Evolutionary conservation across 1,284 basidiomycete species (phyloP).

Genomic region (Heimioporus punctisporus): DNA sequence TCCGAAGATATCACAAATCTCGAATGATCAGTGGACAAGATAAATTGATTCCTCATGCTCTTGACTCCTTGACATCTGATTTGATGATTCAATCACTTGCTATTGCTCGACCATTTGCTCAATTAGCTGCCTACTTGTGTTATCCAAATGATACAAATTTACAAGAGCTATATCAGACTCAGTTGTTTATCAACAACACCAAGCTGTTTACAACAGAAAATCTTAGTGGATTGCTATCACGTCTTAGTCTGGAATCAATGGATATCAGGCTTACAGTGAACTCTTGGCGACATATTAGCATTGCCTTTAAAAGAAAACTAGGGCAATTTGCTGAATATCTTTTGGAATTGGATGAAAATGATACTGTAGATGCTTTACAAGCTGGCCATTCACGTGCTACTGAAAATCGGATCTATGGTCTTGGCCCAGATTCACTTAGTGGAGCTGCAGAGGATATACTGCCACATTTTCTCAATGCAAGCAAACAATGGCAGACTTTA

Average conservation of each 20-base stretch:
- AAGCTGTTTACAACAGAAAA: neutral
- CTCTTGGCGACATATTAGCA: conserved; percentile 27
- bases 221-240: neutral
- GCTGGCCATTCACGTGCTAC: conserved; percentile 22
- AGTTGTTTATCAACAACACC: neutral
- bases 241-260: neutral
- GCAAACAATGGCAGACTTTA: neutral
- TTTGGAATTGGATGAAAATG: conserved; percentile 4
- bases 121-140: neutral
- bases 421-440: conserved; percentile 10
- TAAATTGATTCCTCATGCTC: conserved; percentile 29
- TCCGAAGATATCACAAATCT: conserved; percentile 31
- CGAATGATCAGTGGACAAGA: conserved; percentile 17
- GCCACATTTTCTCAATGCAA: neutral
- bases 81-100: neutral
- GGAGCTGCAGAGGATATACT: neutral
- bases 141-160: neutral
- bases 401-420: conserved; percentile 23
- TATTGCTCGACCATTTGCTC: neutral
- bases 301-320: conserved; percentile 23
- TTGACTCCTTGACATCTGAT: neutral
- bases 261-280: conserved; percentile 5
- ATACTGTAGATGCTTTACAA: conserved; percentile 23
- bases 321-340: neutral
- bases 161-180: neutral